phyloP scores from a whole-genome alignment of 306 rosid species.

The Quercus dentata region DNA sequence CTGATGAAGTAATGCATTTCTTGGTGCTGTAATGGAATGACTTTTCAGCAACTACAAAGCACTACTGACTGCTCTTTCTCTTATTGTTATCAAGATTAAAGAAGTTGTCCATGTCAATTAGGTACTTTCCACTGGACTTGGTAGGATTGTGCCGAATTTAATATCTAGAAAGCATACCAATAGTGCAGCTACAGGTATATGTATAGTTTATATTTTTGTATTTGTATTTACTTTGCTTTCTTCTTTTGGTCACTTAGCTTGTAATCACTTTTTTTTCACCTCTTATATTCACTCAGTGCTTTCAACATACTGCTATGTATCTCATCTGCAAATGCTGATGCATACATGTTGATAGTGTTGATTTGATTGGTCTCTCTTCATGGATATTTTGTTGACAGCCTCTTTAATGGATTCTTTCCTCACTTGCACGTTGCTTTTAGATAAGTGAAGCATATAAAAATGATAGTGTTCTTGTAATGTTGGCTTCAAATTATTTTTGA shows the following conservation, averaged over 20 bases:
- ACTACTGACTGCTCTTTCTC: slow-evolving; percentile 20
- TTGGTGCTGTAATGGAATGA: slow-evolving; percentile 13
- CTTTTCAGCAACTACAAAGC: slow-evolving; percentile 23
- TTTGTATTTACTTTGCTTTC: not conserved
- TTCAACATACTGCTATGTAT: not conserved
- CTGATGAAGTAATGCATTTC: slow-evolving; percentile 21
- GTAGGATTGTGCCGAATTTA: slow-evolving; percentile 98
- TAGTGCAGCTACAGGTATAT: slow-evolving; percentile 94
- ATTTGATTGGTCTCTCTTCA: too few species aligned
- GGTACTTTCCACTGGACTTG: slow-evolving; percentile 97
- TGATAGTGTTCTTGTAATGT: not conserved
- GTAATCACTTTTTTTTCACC: not conserved
- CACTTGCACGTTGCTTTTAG: not conserved
- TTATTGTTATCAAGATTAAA: slow-evolving; percentile 27
- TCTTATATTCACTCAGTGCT: too few species aligned
- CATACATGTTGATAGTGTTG: not conserved
- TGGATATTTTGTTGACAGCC: not conserved
- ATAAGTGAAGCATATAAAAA: not conserved
- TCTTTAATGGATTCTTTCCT: not conserved
- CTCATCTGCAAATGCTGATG: not conserved
- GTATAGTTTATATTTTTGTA: not conserved
- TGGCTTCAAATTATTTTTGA: not conserved
- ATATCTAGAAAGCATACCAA: slow-evolving; percentile 98
- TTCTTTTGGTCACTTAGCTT: not conserved
- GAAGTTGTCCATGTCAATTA: slow-evolving; percentile 40